Conservation (phyloP, 345 rosid genomes). For the Clausena lansium region DNA sequence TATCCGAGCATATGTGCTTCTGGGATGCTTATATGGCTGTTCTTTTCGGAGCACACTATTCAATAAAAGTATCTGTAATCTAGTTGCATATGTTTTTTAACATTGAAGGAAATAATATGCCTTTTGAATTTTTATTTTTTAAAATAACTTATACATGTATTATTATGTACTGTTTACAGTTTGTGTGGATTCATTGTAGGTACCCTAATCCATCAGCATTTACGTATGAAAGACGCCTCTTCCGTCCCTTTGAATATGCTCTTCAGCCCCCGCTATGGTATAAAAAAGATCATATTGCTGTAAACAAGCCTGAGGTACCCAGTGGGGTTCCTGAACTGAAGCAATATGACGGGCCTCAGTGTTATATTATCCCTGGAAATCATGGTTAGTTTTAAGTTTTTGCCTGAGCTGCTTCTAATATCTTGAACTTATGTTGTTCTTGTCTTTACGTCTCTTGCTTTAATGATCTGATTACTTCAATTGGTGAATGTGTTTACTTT, state of each 20-base stretch:
- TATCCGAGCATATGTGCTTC: neutral
- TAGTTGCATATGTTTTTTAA: neutral
- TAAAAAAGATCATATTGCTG: conserved; percentile 70
- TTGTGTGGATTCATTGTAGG: conserved; percentile 34
- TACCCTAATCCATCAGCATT: conserved; percentile 96
- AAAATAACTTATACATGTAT: neutral
- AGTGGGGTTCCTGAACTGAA: conserved; percentile 60
- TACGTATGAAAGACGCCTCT: conserved; percentile 85
- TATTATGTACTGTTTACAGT: neutral
- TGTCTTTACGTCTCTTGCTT: neutral
- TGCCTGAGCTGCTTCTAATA: conserved; percentile 16
- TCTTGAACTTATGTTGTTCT: neutral
- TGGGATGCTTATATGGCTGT: neutral
- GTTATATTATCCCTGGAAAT: conserved; percentile 94
- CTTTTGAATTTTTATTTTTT: neutral
- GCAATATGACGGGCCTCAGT: conserved; percentile 92
- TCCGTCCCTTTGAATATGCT: conserved; percentile 94
- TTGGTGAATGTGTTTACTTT: neutral
- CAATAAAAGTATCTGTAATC: neutral
- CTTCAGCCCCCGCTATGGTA: conserved; percentile 91
- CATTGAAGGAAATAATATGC: neutral
- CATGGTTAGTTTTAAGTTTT: conserved; percentile 67
- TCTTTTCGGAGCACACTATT: neutral
- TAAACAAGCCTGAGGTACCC: conserved; percentile 87
- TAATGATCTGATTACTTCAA: neutral